Percentiles rank a stretch among this genome's conserved stretches.
These are phyloP conservation scores for Ophiostoma himal-ulmi DNA, from an alignment of 2,329 filamentous ascomycete genomes.

Conservation along the genomic window DNA sequence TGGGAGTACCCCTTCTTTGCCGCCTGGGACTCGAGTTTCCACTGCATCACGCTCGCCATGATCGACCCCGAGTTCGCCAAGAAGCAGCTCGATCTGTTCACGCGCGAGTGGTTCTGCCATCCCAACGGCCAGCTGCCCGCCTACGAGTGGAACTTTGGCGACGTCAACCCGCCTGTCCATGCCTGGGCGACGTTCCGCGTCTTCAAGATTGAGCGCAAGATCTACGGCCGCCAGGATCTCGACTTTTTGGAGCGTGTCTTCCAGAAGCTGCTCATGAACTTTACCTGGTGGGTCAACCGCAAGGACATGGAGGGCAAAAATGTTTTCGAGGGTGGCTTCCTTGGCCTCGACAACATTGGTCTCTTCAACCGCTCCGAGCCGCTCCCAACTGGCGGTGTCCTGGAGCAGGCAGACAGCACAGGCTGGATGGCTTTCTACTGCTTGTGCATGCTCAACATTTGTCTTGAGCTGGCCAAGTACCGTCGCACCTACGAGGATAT, in stretches of 20 bases:
- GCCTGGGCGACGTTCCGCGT: constrained; percentile 93
- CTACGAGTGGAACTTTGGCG: constrained; percentile 94
- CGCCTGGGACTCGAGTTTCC: constrained; percentile 95
- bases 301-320: constrained; percentile 95
- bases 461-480: constrained; percentile 90
- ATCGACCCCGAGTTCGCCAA: constrained; percentile 97
- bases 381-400: constrained; percentile 81
- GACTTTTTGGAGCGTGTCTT: constrained; percentile 96
- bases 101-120: constrained; percentile 97
- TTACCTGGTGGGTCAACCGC: constrained; percentile 98
- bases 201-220: constrained; percentile 97
- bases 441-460: constrained; percentile 93
- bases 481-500: constrained; percentile 93
- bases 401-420: constrained; percentile 95
- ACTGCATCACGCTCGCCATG: constrained; percentile 94
- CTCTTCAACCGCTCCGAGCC: constrained; percentile 96
- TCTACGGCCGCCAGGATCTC: constrained; percentile 89
- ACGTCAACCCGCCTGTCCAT: constrained; percentile 94
- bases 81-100: constrained; percentile 94
- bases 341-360: constrained; percentile 94
- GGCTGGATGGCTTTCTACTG: constrained; percentile 99
- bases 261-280: constrained; percentile 91
- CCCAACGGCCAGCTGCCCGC: constrained; percentile 92
- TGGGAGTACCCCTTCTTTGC: constrained; percentile 99
- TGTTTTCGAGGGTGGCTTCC: constrained; percentile 92